Base-by-base conservation (phyloP, 148 eudicot species). In the Fallopia convolvulus region DNA sequence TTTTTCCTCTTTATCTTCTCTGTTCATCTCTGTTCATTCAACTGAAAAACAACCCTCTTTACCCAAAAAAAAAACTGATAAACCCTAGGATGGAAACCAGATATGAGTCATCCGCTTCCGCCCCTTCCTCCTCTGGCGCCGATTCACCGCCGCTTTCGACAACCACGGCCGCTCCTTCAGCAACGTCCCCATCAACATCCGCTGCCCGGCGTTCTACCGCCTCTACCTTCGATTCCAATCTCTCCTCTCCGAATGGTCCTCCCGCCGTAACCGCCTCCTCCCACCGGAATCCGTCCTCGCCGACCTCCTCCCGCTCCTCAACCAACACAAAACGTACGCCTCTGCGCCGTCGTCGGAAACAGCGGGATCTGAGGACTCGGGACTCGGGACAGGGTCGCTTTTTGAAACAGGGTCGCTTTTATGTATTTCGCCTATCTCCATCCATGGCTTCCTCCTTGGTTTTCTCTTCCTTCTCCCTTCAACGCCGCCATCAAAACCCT, bases 291-390 rank as follows among this genome's bases (percentile, higher is more conserved):
- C n/a, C 47, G 6, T 33, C 74, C 74, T 70, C 20, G 75, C 76
- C 48, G 88, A 91, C 33, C 70, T 93, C 40, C 79, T 72, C 53
- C 81, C 80, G 5, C 75, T 65, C 10, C 32, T 39, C 7, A 61
- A 76, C 15, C 41, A 14, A 6, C 79, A 23, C 18, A 46, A 26
- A 56, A 85, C 76, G 68, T 92, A 88, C 56, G 81, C 82, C n/a
- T 84, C 90, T 94, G 98, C 84, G 98, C 97, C 17, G 97, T 92
- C 10, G 93, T 94, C 33, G 98, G 98, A n/a, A 94, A 92, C 48
- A 92, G 96, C 77, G 97, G 97, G 80, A 94, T 94, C 76, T 26
- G 30, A 26, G 30, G 30, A 26, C 30, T 26, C 30, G 30, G 30
- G 30, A 26, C 30, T 26, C 30, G 30, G 30, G 30, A 26, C 30